phyloP scores from a whole-genome alignment of 208 protist genomes.

The Herpetomonas samuelpessoai region DNA sequence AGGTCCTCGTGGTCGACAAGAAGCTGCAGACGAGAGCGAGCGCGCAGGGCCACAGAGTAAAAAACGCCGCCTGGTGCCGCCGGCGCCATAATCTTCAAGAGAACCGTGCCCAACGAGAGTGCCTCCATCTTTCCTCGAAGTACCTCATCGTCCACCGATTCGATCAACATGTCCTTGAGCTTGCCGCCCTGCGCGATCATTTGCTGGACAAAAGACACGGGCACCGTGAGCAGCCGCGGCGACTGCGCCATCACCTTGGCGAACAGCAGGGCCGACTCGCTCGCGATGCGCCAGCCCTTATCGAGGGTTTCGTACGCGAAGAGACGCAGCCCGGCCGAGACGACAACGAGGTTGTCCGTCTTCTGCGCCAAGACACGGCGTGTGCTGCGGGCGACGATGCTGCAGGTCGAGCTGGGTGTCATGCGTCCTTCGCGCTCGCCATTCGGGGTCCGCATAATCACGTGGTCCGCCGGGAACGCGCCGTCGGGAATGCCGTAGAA shows the following conservation, averaged over 20 bases:
- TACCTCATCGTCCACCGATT: conserved; percentile 43
- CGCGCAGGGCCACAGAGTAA: conserved; percentile 67
- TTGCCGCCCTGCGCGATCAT: conserved; percentile 52
- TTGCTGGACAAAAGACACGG: conserved; percentile 40
- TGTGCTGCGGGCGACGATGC: conserved; percentile 55
- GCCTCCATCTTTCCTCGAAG: conserved; percentile 37
- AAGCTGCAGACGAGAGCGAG: conserved; percentile 65
- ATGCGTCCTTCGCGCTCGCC: conserved; percentile 61
- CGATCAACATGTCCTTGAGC: conserved; percentile 59
- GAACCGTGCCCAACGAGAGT: conserved; percentile 53
- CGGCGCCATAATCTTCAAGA: conserved; percentile 49
- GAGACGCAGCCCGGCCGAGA: conserved; percentile 74
- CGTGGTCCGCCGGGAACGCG: conserved; percentile 49
- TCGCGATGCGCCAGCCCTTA: conserved; percentile 71
- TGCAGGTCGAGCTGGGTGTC: conserved; percentile 51
- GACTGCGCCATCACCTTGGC: conserved; percentile 55
- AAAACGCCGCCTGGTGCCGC: conserved; percentile 31
- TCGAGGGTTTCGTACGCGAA: conserved; percentile 68
- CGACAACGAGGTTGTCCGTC: conserved; percentile 59
- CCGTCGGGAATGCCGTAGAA: conserved; percentile 45
- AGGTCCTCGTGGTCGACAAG: conserved; percentile 84
- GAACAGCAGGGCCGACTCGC: conserved; percentile 70
- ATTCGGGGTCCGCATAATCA: conserved; percentile 67
- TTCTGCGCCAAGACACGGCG: conserved; percentile 55
- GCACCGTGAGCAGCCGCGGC: conserved; percentile 50